Evolutionary conservation across 768 basidiomycete genomes (phyloP).

Genomic region (Mycena alexandri): DNA sequence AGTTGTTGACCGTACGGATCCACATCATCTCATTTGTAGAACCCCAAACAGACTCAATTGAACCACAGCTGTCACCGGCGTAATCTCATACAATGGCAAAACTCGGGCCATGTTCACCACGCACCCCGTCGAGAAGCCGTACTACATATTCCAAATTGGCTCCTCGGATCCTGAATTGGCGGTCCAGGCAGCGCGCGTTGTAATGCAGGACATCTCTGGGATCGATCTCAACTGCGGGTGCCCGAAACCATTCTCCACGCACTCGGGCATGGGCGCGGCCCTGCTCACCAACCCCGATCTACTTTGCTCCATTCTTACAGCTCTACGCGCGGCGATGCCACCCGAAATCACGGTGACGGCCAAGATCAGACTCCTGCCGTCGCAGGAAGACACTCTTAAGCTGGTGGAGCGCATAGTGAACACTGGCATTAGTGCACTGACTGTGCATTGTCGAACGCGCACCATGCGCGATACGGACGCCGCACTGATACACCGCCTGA

Average conservation of each 20-base stretch:
- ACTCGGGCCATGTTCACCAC: slow-evolving; percentile 90
- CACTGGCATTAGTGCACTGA: slow-evolving; percentile 90
- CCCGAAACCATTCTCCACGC: slow-evolving; percentile 95
- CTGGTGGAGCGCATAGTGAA: slow-evolving; percentile 90
- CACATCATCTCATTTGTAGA: neutral
- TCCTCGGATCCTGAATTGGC: slow-evolving; percentile 91
- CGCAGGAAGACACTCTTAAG: slow-evolving; percentile 88
- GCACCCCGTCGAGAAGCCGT: slow-evolving; percentile 95
- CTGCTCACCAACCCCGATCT: slow-evolving; percentile 92
- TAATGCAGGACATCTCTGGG: slow-evolving; percentile 91
- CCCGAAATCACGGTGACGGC: slow-evolving; percentile 89
- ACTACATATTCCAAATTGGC: slow-evolving; percentile 96
- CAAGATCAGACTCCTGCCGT: slow-evolving; percentile 91
- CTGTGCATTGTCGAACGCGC: slow-evolving; percentile 94
- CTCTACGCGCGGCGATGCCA: slow-evolving; percentile 79
- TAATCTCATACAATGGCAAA: slow-evolving; percentile 88
- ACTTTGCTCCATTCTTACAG: slow-evolving; percentile 88
- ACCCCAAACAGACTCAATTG: neutral
- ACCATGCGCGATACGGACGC: slow-evolving; percentile 88
- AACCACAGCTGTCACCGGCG: slow-evolving; percentile 81
- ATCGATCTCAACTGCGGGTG: slow-evolving; percentile 99
- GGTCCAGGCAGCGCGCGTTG: slow-evolving; percentile 89
- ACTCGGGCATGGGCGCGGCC: slow-evolving; percentile 96
- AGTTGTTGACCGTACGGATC: slow-evolving; percentile 83
- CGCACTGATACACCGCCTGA: slow-evolving; percentile 82